Conservation (phyloP, 805 yeast genomes). For the Lipomyces japonicus region DNA sequence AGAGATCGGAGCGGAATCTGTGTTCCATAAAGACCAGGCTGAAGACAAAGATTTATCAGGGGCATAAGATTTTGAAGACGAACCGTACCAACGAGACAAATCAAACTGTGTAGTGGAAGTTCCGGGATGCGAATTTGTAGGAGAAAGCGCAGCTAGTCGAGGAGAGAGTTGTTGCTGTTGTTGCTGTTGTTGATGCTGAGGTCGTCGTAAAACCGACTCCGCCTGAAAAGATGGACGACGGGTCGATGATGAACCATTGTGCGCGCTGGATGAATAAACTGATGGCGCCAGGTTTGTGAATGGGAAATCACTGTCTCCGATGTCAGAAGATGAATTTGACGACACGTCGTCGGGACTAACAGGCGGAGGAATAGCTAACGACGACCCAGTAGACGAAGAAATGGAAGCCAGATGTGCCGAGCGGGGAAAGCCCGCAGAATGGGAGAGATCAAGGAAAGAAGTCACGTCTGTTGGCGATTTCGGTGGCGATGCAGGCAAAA, state of each 20-base stretch:
- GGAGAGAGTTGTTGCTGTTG: too few species aligned
- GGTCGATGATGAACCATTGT: conserved; percentile 53
- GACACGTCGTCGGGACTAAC: neutral
- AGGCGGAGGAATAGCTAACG: too few species aligned
- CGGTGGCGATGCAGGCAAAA: neutral
- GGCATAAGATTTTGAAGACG: neutral
- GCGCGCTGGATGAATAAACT: conserved; percentile 40
- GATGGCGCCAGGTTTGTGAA: too few species aligned
- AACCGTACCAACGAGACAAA: conserved; percentile 17
- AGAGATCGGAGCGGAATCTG: neutral
- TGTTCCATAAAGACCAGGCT: conserved; percentile 1
- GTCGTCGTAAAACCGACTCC: conserved; percentile 47
- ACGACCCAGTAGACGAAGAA: too few species aligned
- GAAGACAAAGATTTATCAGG: neutral
- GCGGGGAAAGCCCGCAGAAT: too few species aligned
- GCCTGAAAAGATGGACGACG: conserved; percentile 68
- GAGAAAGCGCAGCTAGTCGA: conserved; percentile 26
- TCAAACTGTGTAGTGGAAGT: conserved; percentile 12
- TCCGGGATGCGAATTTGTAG: conserved; percentile 22
- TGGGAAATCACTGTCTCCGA: conserved; percentile 11
- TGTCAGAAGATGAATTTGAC: conserved; percentile 5
- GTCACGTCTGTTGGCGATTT: neutral
- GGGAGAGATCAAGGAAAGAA: too few species aligned
- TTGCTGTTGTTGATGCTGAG: too few species aligned
- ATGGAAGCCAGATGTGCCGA: too few species aligned